phyloP scores from a whole-genome alignment of 768 basidiomycete species.

The Mycena maculata region DNA sequence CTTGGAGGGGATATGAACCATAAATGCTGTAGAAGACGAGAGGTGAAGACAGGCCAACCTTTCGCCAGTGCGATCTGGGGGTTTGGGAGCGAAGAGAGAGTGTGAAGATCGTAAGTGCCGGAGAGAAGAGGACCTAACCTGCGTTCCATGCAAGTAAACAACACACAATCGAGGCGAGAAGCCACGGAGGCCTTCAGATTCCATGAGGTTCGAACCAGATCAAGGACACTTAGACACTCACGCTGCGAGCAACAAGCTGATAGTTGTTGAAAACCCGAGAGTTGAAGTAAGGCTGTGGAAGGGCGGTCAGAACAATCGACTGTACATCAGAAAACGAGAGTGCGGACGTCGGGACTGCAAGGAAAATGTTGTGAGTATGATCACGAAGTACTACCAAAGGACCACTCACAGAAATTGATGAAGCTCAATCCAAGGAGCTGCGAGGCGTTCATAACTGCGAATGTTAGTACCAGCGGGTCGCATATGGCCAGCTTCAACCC shows the following conservation, averaged over 20 bases:
- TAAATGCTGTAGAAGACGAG: too few species aligned
- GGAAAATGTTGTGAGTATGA: not conserved
- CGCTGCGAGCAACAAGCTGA: conserved; percentile 71
- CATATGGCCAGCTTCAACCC: conserved; percentile 68
- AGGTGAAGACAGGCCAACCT: too few species aligned
- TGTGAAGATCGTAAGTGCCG: too few species aligned
- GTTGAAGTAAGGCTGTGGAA: conserved; percentile 62
- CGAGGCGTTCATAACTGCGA: conserved; percentile 62
- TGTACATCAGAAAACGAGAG: not conserved
- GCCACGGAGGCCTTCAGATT: conserved; percentile 68
- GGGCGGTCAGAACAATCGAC: not conserved
- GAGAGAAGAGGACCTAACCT: conserved; percentile 34
- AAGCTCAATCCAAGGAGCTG: conserved; percentile 69
- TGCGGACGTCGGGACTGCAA: conserved; percentile 54
- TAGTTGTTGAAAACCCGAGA: conserved; percentile 69
- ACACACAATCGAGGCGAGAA: conserved; percentile 63
- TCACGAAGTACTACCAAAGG: not conserved
- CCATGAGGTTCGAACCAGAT: not conserved
- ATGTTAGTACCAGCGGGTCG: conserved; percentile 65
- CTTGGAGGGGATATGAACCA: too few species aligned
- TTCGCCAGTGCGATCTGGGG: conserved; percentile 69
- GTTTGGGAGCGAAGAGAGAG: too few species aligned
- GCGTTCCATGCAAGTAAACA: conserved; percentile 67
- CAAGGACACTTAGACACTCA: conserved; percentile 43
- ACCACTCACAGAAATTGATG: conserved; percentile 60